Base-by-base conservation (phyloP, 768 basidiomycete species). In the Pulveroboletus sp. region DNA sequence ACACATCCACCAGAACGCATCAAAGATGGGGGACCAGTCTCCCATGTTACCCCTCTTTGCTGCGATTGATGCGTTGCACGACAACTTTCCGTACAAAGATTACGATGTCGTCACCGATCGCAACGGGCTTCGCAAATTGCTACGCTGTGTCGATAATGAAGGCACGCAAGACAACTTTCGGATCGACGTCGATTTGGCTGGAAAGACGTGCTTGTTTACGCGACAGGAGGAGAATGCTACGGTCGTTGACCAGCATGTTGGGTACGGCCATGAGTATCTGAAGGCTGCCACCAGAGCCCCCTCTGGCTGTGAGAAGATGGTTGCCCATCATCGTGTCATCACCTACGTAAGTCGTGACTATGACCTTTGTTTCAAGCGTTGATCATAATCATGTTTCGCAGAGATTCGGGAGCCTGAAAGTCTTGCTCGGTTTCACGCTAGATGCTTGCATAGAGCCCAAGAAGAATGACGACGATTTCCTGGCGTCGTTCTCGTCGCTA, bases 181-280 rank as follows among this genome's bases (percentile, higher is more conserved):
- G 17, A 85, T 91, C 52, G 86, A 91, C 47, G 51, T 81, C 4
- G 80, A 90, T 60, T 69, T 87, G 16, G 75, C 72, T 0, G 85
- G 86, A 1, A 57, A 57, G 16, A 88, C 87, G 0, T 68, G 86
- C 14, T 57, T 90, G 23, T 67, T 89, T 56, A 81, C 78, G 46
- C 70, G 87, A 1, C 70, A 44, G 19, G 85, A 84, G 78, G 76
- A 76, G 25, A 55, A 12, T 10, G 5, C 45, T 0, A 17, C 35
- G 9, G 20, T 53, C 14, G 46, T 43, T 0, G 56, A 46, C 7
- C 53, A 75, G 13, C 64, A 60, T 13, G 72, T 71, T 17, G 68
- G 66, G 1, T 90, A 71, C 62, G 85, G 85, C 0, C 69, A 77
- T 40, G 81, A 77, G 49, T 91, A 86, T 56, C 80, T 87, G 57